phyloP scores from a whole-genome alignment of 768 basidiomycete genomes.

The Trametes villosa region DNA sequence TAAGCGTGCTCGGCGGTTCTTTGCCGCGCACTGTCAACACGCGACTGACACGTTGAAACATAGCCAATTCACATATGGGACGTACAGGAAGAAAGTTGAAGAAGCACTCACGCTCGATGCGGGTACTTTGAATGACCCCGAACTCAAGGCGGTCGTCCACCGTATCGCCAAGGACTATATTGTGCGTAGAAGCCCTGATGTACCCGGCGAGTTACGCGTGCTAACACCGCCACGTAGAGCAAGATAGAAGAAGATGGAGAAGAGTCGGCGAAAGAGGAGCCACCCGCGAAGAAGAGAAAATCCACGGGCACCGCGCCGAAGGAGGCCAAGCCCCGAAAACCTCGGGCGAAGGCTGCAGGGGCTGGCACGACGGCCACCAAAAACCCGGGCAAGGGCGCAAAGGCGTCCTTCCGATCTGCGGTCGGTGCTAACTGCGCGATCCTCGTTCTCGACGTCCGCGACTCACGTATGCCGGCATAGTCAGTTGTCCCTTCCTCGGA shows the following conservation, averaged over 20 bases:
- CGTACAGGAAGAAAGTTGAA: conserved; percentile 57
- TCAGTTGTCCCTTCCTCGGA: conserved; percentile 18
- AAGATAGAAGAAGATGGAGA: neutral
- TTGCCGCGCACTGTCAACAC: neutral
- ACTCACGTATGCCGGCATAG: neutral
- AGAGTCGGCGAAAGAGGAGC: neutral
- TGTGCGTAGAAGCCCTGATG: neutral
- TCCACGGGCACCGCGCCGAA: neutral
- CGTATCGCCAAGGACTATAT: conserved; percentile 4
- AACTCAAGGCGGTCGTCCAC: conserved; percentile 50
- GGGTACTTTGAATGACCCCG: conserved; percentile 46
- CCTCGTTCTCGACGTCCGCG: no score
- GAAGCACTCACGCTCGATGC: conserved; percentile 46
- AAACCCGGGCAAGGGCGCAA: neutral
- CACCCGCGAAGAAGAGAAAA: neutral
- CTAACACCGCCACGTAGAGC: neutral
- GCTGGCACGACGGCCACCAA: neutral
- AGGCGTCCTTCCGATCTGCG: conserved; percentile 12
- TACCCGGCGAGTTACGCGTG: no score
- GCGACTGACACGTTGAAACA: neutral
- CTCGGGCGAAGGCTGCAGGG: neutral
- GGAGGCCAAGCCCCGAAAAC: neutral
- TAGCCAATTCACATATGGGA: conserved; percentile 52
- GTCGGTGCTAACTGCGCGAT: no score
- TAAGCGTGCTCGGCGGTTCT: conserved; percentile 14